A percentile compares a stretch with the other conserved stretches of the same genome.
phyloP scores from a whole-genome alignment of 257 asterid genomes.

The Lavandula angustifolia region DNA sequence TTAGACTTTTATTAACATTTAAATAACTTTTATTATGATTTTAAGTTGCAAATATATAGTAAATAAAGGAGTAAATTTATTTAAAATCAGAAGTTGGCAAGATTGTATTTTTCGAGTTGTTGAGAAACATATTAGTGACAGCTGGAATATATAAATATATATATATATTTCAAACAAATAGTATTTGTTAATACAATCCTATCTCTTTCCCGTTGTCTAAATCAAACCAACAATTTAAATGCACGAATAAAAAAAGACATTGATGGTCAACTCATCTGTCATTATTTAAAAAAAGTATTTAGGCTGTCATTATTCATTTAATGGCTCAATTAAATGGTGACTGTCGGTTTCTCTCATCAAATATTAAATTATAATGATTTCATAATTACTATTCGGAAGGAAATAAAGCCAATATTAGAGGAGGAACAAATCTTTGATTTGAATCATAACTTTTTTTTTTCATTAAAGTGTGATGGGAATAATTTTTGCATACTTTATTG shows the following conservation, averaged over 20 bases:
- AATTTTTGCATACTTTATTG: constrained; percentile 40
- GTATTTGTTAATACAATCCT: not conserved
- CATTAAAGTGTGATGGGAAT: constrained; percentile 39
- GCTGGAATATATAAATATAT: not conserved
- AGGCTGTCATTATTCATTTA: not conserved
- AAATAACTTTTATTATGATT: no score
- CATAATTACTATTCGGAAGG: not conserved
- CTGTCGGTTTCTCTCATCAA: no score
- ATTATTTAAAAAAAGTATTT: not conserved
- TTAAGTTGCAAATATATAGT: no score
- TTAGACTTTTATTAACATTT: no score
- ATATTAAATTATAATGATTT: not conserved
- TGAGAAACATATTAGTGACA: not conserved
- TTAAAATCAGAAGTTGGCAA: not conserved
- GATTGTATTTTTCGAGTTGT: no score
- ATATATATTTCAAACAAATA: not conserved
- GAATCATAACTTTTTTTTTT: constrained; percentile 56
- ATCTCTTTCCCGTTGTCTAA: not conserved
- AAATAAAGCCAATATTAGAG: constrained; percentile 37
- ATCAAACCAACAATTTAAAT: constrained; percentile 4
- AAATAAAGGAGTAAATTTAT: not conserved
- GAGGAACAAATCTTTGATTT: constrained; percentile 46
- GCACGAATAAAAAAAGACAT: not conserved
- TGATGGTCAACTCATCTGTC: constrained; percentile 8
- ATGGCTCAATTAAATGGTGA: not conserved